A percentile compares a stretch with the other conserved stretches of the same genome.
These are phyloP conservation scores for Aureobasidium sp. DNA, from an alignment of 2,329 filamentous ascomycete genomes.

Conservation along the genomic window DNA sequence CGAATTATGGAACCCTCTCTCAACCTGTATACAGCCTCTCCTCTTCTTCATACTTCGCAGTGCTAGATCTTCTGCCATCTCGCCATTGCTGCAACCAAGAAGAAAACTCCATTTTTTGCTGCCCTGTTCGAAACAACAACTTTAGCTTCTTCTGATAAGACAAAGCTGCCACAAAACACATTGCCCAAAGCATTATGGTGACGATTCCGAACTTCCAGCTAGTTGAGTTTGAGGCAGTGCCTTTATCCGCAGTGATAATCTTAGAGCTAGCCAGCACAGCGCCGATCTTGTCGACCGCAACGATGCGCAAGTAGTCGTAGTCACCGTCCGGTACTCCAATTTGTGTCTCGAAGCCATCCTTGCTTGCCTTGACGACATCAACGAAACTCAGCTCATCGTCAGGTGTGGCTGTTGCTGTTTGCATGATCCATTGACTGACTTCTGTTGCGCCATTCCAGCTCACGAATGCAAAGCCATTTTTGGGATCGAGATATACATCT, in stretches of 20 bases:
- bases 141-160: neutral
- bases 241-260: neutral
- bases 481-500: conserved; percentile 28
- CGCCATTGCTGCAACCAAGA: neutral
- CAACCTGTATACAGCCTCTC: neutral
- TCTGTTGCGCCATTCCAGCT: conserved; percentile 17
- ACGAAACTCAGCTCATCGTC: neutral
- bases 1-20: neutral
- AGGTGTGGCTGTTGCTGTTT: neutral
- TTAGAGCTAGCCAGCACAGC: conserved; percentile 12
- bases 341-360: conserved; percentile 16
- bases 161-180: neutral
- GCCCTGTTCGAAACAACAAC: neutral
- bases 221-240: neutral
- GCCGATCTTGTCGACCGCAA: conserved; percentile 18
- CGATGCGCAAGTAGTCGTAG: conserved; percentile 10
- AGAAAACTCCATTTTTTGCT: neutral
- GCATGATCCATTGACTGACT: conserved; percentile 12
- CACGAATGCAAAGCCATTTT: conserved; percentile 18
- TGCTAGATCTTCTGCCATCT: neutral
- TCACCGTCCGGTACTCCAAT: conserved; percentile 6
- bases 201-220: neutral
- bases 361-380: conserved; percentile 18
- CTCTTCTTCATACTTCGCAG: neutral
- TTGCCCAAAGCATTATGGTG: neutral